Base-by-base conservation (phyloP, 2,329 filamentous ascomycete species). In the Cercospora sp. region DNA sequence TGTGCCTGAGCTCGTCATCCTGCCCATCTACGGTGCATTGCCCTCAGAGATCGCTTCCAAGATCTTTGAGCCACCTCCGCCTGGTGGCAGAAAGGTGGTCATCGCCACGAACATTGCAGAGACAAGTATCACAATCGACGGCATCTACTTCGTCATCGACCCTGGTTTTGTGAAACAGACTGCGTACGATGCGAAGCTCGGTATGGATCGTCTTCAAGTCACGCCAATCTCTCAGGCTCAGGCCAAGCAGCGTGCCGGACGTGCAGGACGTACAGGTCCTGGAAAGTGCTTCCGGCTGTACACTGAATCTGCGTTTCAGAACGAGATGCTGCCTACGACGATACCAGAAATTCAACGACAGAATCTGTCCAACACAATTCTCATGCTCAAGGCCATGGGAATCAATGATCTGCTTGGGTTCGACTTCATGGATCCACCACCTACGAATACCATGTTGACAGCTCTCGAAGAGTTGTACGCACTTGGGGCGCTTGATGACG, bases 61-160 rank as follows among this genome's bases (percentile, higher is more conserved):
- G 66, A 97, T 99, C 70, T 99, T 99, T 77, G 95, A 99, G 31
- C 94, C 94, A 2, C 92, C 95, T 0, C 93, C 94, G 0, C 85
- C 90, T 0, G 94, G 94, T 16, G 89, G 88, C 64, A 87, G 95
- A 65, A 99, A 99, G 80, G 93, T 98, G 1, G 93, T 99, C 68
- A 97, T 99, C 77, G 95, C 95, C 2, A 99, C 95, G 40, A 99
- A 99, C 75, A 99, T 99, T 76, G 95, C 95, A 0, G 95, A 99
- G 78, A 99, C 95, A 0, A 97, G 93, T 64, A 95, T 99, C 76
- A 99, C 95, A 0, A 98, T 99, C 72, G 95, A 99, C 77, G 91
- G 94, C 60, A 97, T 99, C 72, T 97, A 94, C 82, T 98, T 97
- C 77, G 96, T 99, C 18, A 90, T 99, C 16, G 95, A 99, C 75